Percentiles rank a stretch among this genome's conserved stretches.
Conservation (phyloP, 108 stramenopile species). For the Phaeodactylum tricornutum region DNA sequence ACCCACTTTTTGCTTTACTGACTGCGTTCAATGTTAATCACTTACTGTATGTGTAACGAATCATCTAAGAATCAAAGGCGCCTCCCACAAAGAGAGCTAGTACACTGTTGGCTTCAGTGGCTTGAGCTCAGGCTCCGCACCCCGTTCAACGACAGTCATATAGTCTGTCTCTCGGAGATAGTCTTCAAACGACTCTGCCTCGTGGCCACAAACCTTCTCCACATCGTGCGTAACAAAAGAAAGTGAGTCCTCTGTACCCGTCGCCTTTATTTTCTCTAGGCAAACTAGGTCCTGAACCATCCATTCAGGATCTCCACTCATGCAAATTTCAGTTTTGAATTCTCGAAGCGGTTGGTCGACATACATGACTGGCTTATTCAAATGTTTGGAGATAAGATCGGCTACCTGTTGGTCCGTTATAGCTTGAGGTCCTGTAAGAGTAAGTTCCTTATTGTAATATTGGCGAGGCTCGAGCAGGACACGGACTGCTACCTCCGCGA, state of each 20-base stretch:
- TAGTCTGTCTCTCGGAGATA: constrained; percentile 13
- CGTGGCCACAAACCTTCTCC: constrained; percentile 15
- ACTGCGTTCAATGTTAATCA: no score
- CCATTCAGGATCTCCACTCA: constrained; percentile 8
- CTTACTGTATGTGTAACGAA: no score
- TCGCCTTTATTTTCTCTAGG: constrained; percentile 31
- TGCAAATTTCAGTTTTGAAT: constrained; percentile 5
- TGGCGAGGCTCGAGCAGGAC: constrained; percentile 15
- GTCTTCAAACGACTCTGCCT: constrained; percentile 21
- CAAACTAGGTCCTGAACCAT: constrained; percentile 14
- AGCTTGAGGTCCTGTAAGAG: constrained; percentile 18
- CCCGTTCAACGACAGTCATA: constrained; percentile 9
- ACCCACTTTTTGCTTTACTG: no score
- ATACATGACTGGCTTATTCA: constrained; percentile 19
- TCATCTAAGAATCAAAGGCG: no score
- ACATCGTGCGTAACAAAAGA: constrained; percentile 17
- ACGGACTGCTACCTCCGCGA: constrained; percentile 24
- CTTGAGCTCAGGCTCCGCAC: no score
- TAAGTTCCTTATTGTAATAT: constrained; percentile 16
- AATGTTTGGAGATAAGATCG: constrained; percentile 15
- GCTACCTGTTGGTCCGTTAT: constrained; percentile 28
- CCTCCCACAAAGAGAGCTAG: no score
- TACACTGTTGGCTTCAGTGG: no score
- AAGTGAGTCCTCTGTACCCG: constrained; percentile 23
- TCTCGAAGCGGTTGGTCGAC: constrained; percentile 24